Conservation (phyloP, 2,329 filamentous ascomycete genomes). For the Pseudopyrenochaeta lycopersici region DNA sequence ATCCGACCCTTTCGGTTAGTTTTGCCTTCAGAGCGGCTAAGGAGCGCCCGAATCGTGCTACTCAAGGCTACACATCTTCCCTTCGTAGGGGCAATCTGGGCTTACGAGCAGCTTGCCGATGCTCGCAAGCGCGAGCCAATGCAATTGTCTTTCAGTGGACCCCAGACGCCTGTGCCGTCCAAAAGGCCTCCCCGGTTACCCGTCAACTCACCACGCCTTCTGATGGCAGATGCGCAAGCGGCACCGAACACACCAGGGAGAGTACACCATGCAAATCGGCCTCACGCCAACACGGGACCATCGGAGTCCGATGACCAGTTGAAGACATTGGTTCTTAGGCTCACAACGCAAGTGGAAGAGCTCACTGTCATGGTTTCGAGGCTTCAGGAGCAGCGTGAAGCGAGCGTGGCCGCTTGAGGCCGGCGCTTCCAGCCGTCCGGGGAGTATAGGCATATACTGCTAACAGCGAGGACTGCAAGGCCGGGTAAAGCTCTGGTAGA, state of each 20-base stretch:
- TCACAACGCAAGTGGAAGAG: constrained; percentile 50
- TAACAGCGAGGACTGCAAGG: constrained; percentile 12
- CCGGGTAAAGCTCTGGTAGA: constrained; percentile 21
- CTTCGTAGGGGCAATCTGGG: constrained; percentile 72
- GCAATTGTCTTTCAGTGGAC: constrained; percentile 41
- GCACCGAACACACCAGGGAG: constrained; percentile 26
- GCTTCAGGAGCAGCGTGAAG: constrained; percentile 46
- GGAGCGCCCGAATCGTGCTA: constrained; percentile 66
- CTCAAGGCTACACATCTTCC: constrained; percentile 70
- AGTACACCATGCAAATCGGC: constrained; percentile 25
- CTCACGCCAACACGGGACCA: constrained; percentile 32
- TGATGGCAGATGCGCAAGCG: constrained; percentile 35
- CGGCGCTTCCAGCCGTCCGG: constrained; percentile 46
- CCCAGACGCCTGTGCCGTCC: constrained; percentile 35
- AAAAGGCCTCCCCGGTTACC: constrained; percentile 41
- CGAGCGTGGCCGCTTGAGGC: constrained; percentile 43
- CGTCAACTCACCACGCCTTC: constrained; percentile 43
- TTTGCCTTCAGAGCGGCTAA: constrained; percentile 70
- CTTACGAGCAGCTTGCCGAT: constrained; percentile 65
- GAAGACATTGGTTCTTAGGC: constrained; percentile 48
- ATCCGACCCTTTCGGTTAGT: constrained; percentile 78
- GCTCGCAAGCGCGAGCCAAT: constrained; percentile 28
- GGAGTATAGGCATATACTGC: constrained; percentile 16
- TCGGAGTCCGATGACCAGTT: constrained; percentile 44
- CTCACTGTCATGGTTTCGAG: constrained; percentile 51